phyloP scores from a whole-genome alignment of 768 basidiomycete species.

The Pleurotus djamor region DNA sequence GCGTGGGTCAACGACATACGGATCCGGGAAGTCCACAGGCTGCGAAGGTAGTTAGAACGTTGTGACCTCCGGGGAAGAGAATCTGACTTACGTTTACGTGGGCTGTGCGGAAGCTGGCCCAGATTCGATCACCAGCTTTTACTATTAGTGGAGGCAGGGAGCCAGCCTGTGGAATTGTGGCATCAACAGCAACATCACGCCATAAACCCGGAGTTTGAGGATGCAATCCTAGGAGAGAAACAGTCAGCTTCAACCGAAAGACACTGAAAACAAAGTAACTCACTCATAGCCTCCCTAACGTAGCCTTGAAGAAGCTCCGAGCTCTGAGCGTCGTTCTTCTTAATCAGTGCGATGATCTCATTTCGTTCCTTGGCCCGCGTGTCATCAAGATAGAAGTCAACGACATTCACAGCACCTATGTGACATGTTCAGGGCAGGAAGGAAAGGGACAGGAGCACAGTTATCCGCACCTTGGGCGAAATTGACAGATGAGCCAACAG shows the following conservation, averaged over 20 bases:
- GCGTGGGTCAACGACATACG: conserved; percentile 32
- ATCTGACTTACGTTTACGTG: conserved; percentile 21
- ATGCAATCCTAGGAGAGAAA: background rate
- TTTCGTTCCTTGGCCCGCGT: conserved; percentile 22
- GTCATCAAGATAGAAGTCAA: conserved; percentile 33
- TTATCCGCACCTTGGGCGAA: background rate
- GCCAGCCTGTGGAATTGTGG: conserved; percentile 21
- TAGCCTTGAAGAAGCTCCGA: conserved; percentile 27
- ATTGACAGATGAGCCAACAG: conserved; percentile 21
- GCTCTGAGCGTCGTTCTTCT: conserved; percentile 13
- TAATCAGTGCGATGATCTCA: conserved; percentile 12
- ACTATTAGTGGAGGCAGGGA: conserved; percentile 19
- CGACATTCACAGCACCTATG: conserved; percentile 11
- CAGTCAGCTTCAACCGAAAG: background rate
- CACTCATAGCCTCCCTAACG: conserved; percentile 28
- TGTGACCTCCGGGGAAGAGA: too few species aligned
- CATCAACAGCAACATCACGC: conserved; percentile 17
- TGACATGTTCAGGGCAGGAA: background rate
- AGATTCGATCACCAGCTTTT: conserved; percentile 29
- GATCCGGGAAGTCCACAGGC: conserved; percentile 42
- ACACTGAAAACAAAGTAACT: background rate
- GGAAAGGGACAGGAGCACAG: background rate
- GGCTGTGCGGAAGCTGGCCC: conserved; percentile 30
- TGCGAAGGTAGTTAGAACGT: conserved; percentile 9
- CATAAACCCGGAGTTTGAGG: conserved; percentile 18